Evolutionary conservation across 352 stramenopile species (phyloP), one percentile per base, ranked within the genome.

Genomic region (Phytopythium oedochilum): DNA sequence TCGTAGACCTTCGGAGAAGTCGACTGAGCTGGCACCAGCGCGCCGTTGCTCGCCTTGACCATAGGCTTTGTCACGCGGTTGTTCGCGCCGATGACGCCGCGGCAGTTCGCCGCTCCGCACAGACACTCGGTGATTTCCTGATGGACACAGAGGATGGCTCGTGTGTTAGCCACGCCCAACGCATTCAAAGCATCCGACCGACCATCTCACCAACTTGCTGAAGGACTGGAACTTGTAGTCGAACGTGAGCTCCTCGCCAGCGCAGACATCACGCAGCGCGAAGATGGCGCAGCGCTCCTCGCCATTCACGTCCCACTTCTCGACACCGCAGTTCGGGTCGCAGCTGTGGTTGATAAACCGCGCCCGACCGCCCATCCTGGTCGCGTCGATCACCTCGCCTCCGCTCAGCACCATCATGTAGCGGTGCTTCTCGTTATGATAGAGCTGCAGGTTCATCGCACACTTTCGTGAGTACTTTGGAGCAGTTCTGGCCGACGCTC

Each of bases 341-440:
- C 92, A 98, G 66, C 90, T 98, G 61, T 97, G 89, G 70, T 98
- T 98, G 58, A 98, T 97, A 57, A 98, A 98, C 42, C 95, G 83
- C 29, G 92, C 92, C 35, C 96, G 79, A 31, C 92, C 94, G 31
- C 94, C 92, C 63, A 94, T 92, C 32, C 91, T 75, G 26, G 84
- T 95, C 29, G 86, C 88, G 62, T 97, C 88, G 34, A 97, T 93
- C 62, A 95, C 88, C 67, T 92, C 80, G 20, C 74, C 83, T 23
- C 81, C 83, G 47, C 78, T 92, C 53, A 92, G 69, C 34, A 91
- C 82, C 76, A 94, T 91, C 75, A 88, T 89, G 67, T 92, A 91
- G 7, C 75, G 68, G 42, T 89, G 81, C 65, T 92, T 91, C 47
- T 92, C 82, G 45, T 89, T 75, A 66, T 95, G 87, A 53, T 89